Conservation (phyloP, 352 stramenopile genomes). For the Saprolegnia parasitica region DNA sequence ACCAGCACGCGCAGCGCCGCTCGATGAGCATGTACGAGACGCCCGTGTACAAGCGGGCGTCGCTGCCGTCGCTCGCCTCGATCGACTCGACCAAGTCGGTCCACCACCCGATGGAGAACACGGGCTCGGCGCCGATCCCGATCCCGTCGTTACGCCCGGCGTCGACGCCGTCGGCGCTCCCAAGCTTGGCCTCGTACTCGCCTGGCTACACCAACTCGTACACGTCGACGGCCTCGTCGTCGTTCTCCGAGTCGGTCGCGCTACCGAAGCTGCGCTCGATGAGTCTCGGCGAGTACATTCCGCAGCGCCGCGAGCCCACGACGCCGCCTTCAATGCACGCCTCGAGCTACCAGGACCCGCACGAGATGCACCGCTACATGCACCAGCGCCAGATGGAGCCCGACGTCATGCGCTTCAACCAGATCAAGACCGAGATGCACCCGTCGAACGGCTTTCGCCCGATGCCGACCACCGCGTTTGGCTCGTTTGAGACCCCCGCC, state of each 20-base stretch:
- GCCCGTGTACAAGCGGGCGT: constrained; percentile 9
- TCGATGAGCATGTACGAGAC: constrained; percentile 28
- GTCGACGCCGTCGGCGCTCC: neutral
- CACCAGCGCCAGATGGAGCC: constrained; percentile 2
- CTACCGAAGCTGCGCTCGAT: constrained; percentile 25
- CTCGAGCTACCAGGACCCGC: constrained; percentile 4
- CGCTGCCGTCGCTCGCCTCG: constrained; percentile 21
- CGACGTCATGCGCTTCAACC: constrained; percentile 24
- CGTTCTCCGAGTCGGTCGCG: neutral
- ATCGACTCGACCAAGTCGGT: constrained; percentile 28
- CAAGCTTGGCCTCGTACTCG: constrained; percentile 2
- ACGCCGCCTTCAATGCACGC: neutral
- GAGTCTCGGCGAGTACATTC: constrained; percentile 28
- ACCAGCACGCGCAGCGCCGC: constrained; percentile 19
- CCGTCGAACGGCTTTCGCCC: constrained; percentile 4
- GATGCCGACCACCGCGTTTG: neutral
- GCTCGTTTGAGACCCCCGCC: neutral
- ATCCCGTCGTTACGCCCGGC: constrained; percentile 10
- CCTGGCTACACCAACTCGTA: constrained; percentile 14
- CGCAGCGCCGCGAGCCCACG: neutral
- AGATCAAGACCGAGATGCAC: constrained; percentile 15
- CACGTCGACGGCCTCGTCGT: constrained; percentile 12
- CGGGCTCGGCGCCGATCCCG: constrained; percentile 15
- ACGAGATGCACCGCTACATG: constrained; percentile 5
- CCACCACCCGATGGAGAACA: constrained; percentile 27